Evolutionary conservation across 2,329 filamentous ascomycete species (phyloP), one percentile per base, ranked within the genome.

Genomic region (Cordyceps pruinosa): DNA sequence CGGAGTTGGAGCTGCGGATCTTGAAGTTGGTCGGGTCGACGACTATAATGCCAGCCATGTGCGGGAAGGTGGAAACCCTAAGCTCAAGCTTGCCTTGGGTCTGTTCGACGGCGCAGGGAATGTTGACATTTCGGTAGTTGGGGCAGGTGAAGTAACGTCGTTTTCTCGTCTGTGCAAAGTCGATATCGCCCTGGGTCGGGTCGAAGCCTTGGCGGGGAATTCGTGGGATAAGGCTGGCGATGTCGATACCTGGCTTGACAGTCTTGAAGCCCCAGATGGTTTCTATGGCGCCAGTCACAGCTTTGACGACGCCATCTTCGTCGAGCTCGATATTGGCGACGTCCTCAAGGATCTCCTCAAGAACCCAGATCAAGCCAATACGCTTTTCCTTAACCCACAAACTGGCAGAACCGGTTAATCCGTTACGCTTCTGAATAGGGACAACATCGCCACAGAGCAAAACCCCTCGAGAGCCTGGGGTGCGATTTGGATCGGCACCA

Each of bases 341-440:
- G 69, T 99, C 92, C 72, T 99, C 94, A 56, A 93, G 90, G 60
- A 99, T 97, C 72, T 99, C 94, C 70, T 99, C 94, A 2, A 99
- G 75, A 9, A 99, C 94, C 94, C 94, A 99, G 59, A 99, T 97
- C 59, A 99, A 74, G 10, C 93, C 92, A 53, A 90, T 86, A 49
- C 87, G 84, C 72, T 99, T 99, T 72, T 99, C 94, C 75, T 99
- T 99, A 4, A 99, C 94, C 94, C 94, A 99, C 39, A 99, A 76
- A 72, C 92, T 97, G 37, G 94, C 94, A 58, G 94, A 92, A 2
- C 94, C 94, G 5, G 87, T 93, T 12, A 87, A 83, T 4, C 94
- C 94, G 66, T 99, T 96, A 60, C 94, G 85, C 73, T 97, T 99
- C 69, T 92, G 89, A 59, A 99, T 99, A 0, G 94, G 94, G 19